These are phyloP conservation scores for Hansenula lynferdii DNA, from an alignment of 1,139 yeast genomes.

Conservation along the genomic window DNA sequence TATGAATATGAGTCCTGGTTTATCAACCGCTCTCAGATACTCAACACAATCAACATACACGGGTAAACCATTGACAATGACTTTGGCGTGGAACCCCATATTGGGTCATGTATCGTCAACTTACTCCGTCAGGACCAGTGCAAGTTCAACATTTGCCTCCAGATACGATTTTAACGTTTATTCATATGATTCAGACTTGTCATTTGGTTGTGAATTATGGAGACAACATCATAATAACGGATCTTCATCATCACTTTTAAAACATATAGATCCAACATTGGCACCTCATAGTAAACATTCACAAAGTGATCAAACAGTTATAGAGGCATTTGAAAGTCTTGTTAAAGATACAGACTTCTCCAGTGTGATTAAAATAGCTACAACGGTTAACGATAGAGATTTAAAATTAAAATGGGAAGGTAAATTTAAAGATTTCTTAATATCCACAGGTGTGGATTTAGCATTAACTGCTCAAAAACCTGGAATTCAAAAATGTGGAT, in stretches of 20 bases:
- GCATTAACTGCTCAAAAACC: slow-evolving; percentile 14
- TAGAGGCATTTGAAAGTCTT: slow-evolving; percentile 48
- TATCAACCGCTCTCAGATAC: slow-evolving; percentile 81
- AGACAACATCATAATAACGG: slow-evolving; percentile 26
- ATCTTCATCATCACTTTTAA: slow-evolving; percentile 16
- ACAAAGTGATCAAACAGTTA: slow-evolving; percentile 35
- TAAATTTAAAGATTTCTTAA: slow-evolving; percentile 68
- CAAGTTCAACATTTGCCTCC: slow-evolving; percentile 74
- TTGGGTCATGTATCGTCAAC: slow-evolving; percentile 89
- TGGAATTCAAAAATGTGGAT: slow-evolving; percentile 15
- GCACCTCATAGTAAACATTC: slow-evolving; percentile 26
- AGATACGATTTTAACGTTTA: slow-evolving; percentile 87
- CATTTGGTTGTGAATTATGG: slow-evolving; percentile 86
- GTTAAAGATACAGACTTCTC: slow-evolving; percentile 53
- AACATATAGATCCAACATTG: slow-evolving; percentile 25
- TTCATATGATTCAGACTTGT: slow-evolving; percentile 83
- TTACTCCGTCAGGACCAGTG: slow-evolving; percentile 78
- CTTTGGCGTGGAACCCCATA: slow-evolving; percentile 83
- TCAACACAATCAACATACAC: slow-evolving; percentile 83
- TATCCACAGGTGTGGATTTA: slow-evolving; percentile 66
- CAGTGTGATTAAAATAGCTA: slow-evolving; percentile 70
- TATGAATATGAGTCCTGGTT: slow-evolving; percentile 74
- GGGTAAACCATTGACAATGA: slow-evolving; percentile 85
- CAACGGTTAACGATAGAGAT: slow-evolving; percentile 61
- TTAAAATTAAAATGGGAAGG: slow-evolving; percentile 85